Evolutionary conservation across 2,329 filamentous ascomycete species (phyloP).

Genomic region (Dactylellina leptospora): DNA sequence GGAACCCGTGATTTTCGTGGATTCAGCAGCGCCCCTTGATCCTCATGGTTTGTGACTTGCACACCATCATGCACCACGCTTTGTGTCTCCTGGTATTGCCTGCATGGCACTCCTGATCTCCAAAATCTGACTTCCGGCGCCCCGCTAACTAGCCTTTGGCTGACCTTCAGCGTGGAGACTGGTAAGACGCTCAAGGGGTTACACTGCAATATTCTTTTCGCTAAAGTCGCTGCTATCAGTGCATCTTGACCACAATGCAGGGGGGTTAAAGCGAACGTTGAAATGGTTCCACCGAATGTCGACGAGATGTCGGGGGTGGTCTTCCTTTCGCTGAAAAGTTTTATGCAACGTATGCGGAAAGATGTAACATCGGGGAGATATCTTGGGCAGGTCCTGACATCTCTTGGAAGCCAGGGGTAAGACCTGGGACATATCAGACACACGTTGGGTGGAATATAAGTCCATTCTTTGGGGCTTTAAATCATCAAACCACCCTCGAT

Average conservation of each 20-base stretch:
- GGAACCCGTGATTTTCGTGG: background rate
- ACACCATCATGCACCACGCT: background rate
- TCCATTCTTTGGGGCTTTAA: background rate
- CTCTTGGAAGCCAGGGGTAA: no score
- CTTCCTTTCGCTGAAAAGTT: constrained; percentile 16
- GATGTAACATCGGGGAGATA: constrained; percentile 30
- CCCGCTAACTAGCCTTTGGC: no score
- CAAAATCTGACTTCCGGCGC: background rate
- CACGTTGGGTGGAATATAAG: background rate
- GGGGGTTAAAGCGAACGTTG: no score
- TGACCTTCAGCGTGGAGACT: no score
- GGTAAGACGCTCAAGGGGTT: no score
- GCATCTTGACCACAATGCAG: background rate
- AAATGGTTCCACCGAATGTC: no score
- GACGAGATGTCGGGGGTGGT: no score
- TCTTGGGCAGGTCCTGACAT: background rate
- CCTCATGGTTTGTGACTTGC: background rate
- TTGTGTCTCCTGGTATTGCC: background rate
- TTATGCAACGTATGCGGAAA: constrained; percentile 39
- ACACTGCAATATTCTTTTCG: no score
- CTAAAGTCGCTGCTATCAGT: no score
- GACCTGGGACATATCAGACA: no score
- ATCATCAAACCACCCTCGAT: constrained; percentile 52
- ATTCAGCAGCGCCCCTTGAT: background rate
- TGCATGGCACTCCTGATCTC: constrained; percentile 1